A percentile compares a stretch with the other conserved stretches of the same genome.
Conservation (phyloP, 495 filamentous ascomycete species). For the Platismatia glauca region DNA sequence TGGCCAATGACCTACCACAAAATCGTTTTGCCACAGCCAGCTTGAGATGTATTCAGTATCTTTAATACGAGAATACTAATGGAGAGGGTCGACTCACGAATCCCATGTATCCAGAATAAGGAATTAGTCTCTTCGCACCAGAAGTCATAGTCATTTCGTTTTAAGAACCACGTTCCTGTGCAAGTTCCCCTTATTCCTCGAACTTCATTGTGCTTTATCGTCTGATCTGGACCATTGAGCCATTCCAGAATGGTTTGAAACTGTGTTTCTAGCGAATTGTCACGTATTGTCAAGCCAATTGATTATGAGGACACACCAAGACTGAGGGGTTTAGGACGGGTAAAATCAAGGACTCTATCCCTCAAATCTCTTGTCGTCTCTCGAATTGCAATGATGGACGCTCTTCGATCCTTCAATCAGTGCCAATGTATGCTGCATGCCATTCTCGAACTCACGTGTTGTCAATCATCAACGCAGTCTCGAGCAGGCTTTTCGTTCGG, state of each 20-base stretch:
- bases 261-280: neutral
- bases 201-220: neutral
- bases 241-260: conserved; percentile 1
- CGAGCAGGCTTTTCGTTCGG: neutral
- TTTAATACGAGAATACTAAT: neutral
- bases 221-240: conserved; percentile 3
- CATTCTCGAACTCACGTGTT: neutral
- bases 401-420: neutral
- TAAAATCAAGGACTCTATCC: conserved; percentile 3
- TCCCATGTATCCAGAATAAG: conserved; percentile 3
- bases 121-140: neutral
- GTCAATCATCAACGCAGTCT: neutral
- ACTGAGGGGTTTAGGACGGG: neutral
- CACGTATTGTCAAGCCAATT: neutral
- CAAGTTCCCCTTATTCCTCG: neutral
- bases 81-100: conserved; percentile 3
- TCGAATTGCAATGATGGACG: conserved; percentile 2
- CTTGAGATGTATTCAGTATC: neutral
- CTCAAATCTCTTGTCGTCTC: conserved; percentile 2
- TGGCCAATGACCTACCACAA: neutral
- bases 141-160: neutral
- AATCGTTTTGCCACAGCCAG: conserved; percentile 7
- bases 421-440: neutral
- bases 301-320: neutral
- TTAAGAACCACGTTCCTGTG: neutral